A percentile compares a stretch with the other conserved stretches of the same genome.
Evolutionary conservation across 164 flowering plant species (phyloP).

Genomic region (Santalum album): DNA sequence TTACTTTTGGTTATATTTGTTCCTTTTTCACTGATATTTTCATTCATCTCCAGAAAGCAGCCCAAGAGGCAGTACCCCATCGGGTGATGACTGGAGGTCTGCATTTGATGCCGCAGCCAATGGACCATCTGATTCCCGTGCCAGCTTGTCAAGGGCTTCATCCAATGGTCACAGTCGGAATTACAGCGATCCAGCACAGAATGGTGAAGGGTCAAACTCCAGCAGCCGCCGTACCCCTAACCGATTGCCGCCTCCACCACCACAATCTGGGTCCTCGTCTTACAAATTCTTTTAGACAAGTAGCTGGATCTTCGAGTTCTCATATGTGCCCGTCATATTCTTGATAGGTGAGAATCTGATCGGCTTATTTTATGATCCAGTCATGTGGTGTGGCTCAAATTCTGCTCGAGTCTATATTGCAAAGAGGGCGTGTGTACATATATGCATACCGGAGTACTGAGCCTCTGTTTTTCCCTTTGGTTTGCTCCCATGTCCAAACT

Average conservation of each 20-base stretch:
- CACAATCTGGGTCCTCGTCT: slow-evolving; percentile 41
- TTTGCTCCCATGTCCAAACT: neutral
- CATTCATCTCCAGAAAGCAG: slow-evolving; percentile 51
- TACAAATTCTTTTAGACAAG: slow-evolving; percentile 40
- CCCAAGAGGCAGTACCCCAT: slow-evolving; percentile 44
- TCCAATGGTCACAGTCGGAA: slow-evolving; percentile 68
- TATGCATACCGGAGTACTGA: neutral
- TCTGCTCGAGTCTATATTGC: neutral
- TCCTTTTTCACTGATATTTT: too few species aligned
- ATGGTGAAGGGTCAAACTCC: slow-evolving; percentile 71
- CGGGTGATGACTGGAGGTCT: slow-evolving; percentile 87
- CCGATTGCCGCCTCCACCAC: slow-evolving; percentile 87
- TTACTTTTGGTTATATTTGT: too few species aligned
- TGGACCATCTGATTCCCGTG: slow-evolving; percentile 43
- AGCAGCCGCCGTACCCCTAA: slow-evolving; percentile 81
- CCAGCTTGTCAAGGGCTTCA: slow-evolving; percentile 28
- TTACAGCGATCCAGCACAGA: slow-evolving; percentile 67
- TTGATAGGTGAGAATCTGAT: neutral
- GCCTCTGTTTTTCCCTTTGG: neutral
- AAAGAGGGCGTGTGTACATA: neutral
- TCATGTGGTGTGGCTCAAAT: neutral
- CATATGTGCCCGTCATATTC: neutral
- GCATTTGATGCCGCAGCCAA: slow-evolving; percentile 93
- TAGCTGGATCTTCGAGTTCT: neutral
- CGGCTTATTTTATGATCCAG: neutral